A percentile compares a stretch with the other conserved stretches of the same genome.
Evolutionary conservation across 2,329 filamentous ascomycete species (phyloP).

Genomic region (Neocucurbitaria cava): DNA sequence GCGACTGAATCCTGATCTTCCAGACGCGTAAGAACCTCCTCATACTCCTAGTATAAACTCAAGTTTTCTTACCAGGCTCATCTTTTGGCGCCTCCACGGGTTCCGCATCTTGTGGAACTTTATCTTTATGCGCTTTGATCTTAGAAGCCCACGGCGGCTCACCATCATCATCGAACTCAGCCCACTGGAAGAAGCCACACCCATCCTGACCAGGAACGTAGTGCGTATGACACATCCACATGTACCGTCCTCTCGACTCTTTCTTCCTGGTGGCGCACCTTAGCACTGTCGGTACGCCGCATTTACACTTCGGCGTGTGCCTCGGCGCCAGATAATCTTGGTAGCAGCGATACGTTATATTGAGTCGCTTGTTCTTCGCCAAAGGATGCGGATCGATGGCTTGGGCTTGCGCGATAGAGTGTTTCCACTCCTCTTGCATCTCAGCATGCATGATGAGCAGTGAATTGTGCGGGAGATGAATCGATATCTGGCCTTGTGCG

Average conservation of each 20-base stretch:
- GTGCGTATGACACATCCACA: slow-evolving; percentile 90
- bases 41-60: background rate
- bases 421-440: slow-evolving; percentile 98
- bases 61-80: background rate
- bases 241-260: slow-evolving; percentile 80
- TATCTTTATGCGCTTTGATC: background rate
- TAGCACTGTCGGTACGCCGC: slow-evolving; percentile 71
- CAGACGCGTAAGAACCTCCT: background rate
- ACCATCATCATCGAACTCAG: slow-evolving; percentile 70
- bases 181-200: slow-evolving; percentile 43
- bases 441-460: slow-evolving; percentile 95
- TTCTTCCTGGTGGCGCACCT: slow-evolving; percentile 81
- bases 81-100: too few relatives aligned
- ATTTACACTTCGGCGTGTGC: slow-evolving; percentile 79
- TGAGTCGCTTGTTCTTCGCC: slow-evolving; percentile 81
- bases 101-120: background rate
- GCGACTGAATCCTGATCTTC: too few relatives aligned
- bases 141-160: slow-evolving; percentile 68
- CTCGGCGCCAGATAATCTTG: slow-evolving; percentile 77
- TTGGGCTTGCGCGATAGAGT: slow-evolving; percentile 76
- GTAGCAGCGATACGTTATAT: slow-evolving; percentile 93
- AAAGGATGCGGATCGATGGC: slow-evolving; percentile 86
- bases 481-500: slow-evolving; percentile 83
- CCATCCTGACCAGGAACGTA: slow-evolving; percentile 69
- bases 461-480: slow-evolving; percentile 93